phyloP scores from a whole-genome alignment of 768 basidiomycete genomes.

The Tricholomella constricta region DNA sequence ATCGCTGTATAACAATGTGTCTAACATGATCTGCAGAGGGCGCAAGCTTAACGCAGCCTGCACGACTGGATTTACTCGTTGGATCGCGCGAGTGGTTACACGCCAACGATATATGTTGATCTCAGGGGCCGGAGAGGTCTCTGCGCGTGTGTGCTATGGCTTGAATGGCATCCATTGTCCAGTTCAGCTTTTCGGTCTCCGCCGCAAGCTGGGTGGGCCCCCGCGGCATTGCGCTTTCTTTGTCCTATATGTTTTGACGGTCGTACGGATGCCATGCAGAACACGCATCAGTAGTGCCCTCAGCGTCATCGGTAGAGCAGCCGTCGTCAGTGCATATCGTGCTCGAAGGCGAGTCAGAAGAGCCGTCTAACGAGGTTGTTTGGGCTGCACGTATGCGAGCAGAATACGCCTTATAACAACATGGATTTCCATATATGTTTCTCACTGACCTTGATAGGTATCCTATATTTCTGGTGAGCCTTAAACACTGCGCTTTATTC shows the following conservation, averaged over 20 bases:
- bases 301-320: slow-evolving; percentile 31
- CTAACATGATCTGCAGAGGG: no score
- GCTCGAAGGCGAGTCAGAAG: slow-evolving; percentile 4
- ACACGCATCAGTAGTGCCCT: slow-evolving; percentile 28
- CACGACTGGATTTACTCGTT: no score
- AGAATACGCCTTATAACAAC: slow-evolving; percentile 17
- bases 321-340: slow-evolving; percentile 25
- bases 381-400: slow-evolving; percentile 25
- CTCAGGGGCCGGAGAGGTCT: no score
- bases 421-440: no score
- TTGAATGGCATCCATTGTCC: no score
- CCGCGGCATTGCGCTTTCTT: no score
- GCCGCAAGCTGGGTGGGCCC: background rate
- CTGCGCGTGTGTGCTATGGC: no score
- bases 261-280: slow-evolving; percentile 25
- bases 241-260: background rate
- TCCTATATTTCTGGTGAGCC: slow-evolving; percentile 30
- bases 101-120: no score
- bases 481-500: background rate
- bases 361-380: slow-evolving; percentile 6
- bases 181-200: no score
- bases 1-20: no score
- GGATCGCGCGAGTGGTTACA: no score
- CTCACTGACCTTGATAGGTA: slow-evolving; percentile 12
- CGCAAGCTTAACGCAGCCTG: no score